Conservation (phyloP, 805 yeast species). For the Candida awuae region DNA sequence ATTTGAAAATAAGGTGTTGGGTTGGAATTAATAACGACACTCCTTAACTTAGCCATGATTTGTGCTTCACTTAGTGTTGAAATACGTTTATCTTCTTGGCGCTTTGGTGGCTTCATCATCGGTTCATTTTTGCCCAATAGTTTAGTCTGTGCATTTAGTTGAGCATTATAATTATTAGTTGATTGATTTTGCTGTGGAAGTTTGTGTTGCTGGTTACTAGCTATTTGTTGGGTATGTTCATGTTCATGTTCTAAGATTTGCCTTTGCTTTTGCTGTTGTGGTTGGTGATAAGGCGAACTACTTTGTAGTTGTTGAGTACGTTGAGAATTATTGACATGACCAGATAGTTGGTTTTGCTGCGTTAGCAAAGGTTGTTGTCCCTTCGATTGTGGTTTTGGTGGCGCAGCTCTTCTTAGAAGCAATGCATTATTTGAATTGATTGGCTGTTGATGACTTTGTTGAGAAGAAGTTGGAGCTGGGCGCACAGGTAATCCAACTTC, state of each 20-base stretch:
- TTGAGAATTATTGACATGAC: conserved; percentile 1
- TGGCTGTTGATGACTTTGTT: neutral
- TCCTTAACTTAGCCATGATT: conserved; percentile 67
- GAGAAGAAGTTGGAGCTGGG: conserved; percentile 18
- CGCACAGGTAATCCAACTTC: conserved; percentile 7
- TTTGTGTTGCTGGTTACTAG: conserved; percentile 6
- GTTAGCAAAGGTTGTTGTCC: conserved; percentile 12
- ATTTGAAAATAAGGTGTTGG: conserved; percentile 78
- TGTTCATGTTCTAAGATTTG: conserved; percentile 20
- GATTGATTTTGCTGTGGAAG: conserved; percentile 9
- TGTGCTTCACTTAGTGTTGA: conserved; percentile 78
- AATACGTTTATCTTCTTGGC: conserved; percentile 41
- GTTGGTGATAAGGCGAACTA: too few relatives aligned
- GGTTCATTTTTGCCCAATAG: conserved; percentile 6
- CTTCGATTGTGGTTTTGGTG: conserved; percentile 3
- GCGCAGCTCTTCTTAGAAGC: conserved; percentile 8
- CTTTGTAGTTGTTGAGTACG: conserved; percentile 9
- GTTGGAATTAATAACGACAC: conserved; percentile 76
- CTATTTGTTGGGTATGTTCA: conserved; percentile 33
- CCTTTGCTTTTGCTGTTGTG: conserved; percentile 13
- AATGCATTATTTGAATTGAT: neutral
- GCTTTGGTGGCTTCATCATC: conserved; percentile 2
- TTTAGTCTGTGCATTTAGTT: conserved; percentile 19
- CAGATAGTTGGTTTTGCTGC: conserved; percentile 1
- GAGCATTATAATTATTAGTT: conserved; percentile 17